Evolutionary conservation across 208 protist species (phyloP), one percentile per base, ranked within the genome.

Genomic region (Sergeia podlipaevii): DNA sequence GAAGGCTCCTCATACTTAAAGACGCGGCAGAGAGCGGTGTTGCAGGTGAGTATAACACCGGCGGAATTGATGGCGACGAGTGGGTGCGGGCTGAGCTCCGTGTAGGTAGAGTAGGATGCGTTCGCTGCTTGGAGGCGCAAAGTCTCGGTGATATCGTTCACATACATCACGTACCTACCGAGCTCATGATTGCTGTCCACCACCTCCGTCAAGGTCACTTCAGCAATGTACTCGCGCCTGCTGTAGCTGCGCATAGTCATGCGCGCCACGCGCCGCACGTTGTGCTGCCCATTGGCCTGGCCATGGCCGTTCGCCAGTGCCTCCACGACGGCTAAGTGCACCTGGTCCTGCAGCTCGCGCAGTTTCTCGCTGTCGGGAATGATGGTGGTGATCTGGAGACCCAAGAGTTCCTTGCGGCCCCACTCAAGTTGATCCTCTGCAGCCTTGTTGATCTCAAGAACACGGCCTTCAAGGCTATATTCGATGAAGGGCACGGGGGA

Each of bases 41-140:
- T 47, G 65, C 73, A 73, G n/a, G 50, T 34, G 20, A 77, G 13
- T n/a, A 80, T 70, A 15, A 57, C 69, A 36, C 73, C 73, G 29
- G 39, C 58, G 17, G 3, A 3, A 69, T 68, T 66, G 46, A 70
- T 61, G 21, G 21, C 8, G 34, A 74, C 27, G 17, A 74, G 21
- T 13, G 67, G 46, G 5, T 44, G 55, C 21, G 62, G 46, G 50
- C 20, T 36, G 24, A 60, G 13, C 26, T 59, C 21, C 4, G 43
- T 32, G 11, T 26, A 27, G 8, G 32, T 47, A 2, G 36, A 33
- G 17, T 29, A 21, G 6, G 58, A 48, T 15, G 37, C 36, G 28
- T 32, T 29, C 15, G n/a, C 54, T 1, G 62, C 57, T 18, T 62
- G 26, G 15, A 60, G 33, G 13, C 67, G 11, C n/a, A 67, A 39